A percentile compares a stretch with the other conserved stretches of the same genome.
phyloP scores from a whole-genome alignment of 2,329 filamentous ascomycete species.

The Ascosphaera aggregata region DNA sequence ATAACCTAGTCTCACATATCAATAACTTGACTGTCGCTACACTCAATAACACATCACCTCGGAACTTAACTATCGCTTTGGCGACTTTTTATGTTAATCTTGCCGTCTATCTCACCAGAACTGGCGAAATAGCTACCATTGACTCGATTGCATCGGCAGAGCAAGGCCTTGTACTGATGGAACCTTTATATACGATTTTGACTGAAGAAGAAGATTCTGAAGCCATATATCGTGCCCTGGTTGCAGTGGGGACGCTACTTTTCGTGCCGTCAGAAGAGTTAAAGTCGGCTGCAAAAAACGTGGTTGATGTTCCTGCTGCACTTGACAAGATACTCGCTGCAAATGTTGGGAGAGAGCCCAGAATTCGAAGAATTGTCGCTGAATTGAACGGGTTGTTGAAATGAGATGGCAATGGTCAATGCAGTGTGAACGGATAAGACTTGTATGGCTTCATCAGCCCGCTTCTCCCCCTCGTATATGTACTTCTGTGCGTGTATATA shows the following conservation, averaged over 20 bases:
- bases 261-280: slow-evolving; percentile 34
- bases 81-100: slow-evolving; percentile 72
- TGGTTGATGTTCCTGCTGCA: slow-evolving; percentile 27
- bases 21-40: slow-evolving; percentile 31
- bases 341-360: slow-evolving; percentile 30
- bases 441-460: too few relatives aligned
- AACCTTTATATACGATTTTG: slow-evolving; percentile 40
- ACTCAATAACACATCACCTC: slow-evolving; percentile 23
- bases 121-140: slow-evolving; percentile 16
- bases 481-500: too few relatives aligned
- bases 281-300: slow-evolving; percentile 31
- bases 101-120: slow-evolving; percentile 41
- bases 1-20: slow-evolving; percentile 38
- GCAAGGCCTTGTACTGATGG: slow-evolving; percentile 30
- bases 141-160: slow-evolving; percentile 17
- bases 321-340: slow-evolving; percentile 26
- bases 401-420: too few relatives aligned
- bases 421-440: too few relatives aligned
- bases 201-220: slow-evolving; percentile 50
- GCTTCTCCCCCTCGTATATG: too few relatives aligned
- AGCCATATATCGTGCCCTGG: slow-evolving; percentile 58
- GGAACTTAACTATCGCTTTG: slow-evolving; percentile 61
- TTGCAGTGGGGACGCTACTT: slow-evolving; percentile 60
- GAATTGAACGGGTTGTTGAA: too few relatives aligned
- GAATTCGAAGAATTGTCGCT: slow-evolving; percentile 33